phyloP scores from a whole-genome alignment of 1,139 yeast species.

The Taphrina flavorubra region DNA sequence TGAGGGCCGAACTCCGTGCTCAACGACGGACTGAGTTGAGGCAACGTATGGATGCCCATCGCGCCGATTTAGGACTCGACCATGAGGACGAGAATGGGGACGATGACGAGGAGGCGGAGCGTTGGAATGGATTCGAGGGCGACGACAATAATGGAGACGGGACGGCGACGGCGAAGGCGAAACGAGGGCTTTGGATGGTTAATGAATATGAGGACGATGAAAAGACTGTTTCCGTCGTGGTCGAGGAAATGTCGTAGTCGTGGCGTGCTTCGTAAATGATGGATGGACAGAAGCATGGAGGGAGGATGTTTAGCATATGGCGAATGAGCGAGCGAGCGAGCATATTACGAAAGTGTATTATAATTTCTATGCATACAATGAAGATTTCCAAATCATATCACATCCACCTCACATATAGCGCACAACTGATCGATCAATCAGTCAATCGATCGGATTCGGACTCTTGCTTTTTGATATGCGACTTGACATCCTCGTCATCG shows the following conservation, averaged over 20 bases:
- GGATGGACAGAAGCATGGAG: background rate
- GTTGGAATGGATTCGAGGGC: slow-evolving; percentile 48
- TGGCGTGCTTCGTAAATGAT: too few species aligned
- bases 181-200: slow-evolving; percentile 22
- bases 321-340: background rate
- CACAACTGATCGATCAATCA: too few species aligned
- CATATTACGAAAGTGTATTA: background rate
- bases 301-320: background rate
- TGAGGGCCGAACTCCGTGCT: slow-evolving; percentile 66
- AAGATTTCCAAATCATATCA: background rate
- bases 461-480: slow-evolving; percentile 11
- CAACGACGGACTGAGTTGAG: slow-evolving; percentile 72
- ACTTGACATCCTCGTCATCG: slow-evolving; percentile 7
- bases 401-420: background rate
- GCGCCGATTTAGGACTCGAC: slow-evolving; percentile 47
- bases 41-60: slow-evolving; percentile 64
- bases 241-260: slow-evolving; percentile 29
- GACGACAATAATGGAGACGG: background rate
- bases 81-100: slow-evolving; percentile 44
- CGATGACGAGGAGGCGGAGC: slow-evolving; percentile 52
- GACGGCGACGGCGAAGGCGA: background rate
- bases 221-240: slow-evolving; percentile 40
- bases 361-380: background rate
- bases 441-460: background rate
- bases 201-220: slow-evolving; percentile 43